Evolutionary conservation across 371 early-diverging fungal genomes (phyloP), one percentile per base, ranked within the genome.

Genomic region (Furculomyces boomerangus): DNA sequence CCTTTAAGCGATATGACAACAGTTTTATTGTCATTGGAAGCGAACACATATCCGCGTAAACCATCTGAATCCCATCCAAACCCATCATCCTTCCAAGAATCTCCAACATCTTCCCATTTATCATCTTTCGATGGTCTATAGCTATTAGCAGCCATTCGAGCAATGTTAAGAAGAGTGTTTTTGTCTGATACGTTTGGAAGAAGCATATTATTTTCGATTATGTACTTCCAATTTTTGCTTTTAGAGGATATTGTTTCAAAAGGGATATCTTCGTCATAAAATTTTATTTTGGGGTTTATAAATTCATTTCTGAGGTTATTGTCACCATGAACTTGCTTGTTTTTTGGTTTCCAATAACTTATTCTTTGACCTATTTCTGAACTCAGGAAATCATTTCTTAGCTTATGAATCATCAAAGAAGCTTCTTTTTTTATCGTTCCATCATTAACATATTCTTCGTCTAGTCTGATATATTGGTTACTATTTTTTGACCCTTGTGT

Each of bases 61-160:
- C 90, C 90, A 63, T 85, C 81, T 2, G 70, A 64, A 31, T 75
- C 75, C 94, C 91, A 94, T 0, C 93, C 93, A 74, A 91, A 92
- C 24, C 68, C 65, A 51, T 79, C 80, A 80, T 85, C 66, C 56
- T 74, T 65, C 86, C 88, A 91, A 29, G 69, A 66, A 25, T 69
- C 63, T 50, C 82, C 88, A 37, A 85, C 71, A 54, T 76, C 78
- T 74, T 81, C 79, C 84, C 84, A 79, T 52, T 77, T 86, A 63
- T 81, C 71, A 1, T 72, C 67, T 22, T 62, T 60, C 10, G 72
- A 67, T 29, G 78, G 74, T 30, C 65, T 56, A 63, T 90, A 90
- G 0, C 86, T 80, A 63, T 89, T 80, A 45, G 71, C 73, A 1
- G 81, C 76, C 87, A 90, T 88, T 53, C 70, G 61, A n/a, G 85